These are phyloP conservation scores for Cladophialophora immunda DNA, from an alignment of 2,329 filamentous ascomycete genomes.

Conservation along the genomic window DNA sequence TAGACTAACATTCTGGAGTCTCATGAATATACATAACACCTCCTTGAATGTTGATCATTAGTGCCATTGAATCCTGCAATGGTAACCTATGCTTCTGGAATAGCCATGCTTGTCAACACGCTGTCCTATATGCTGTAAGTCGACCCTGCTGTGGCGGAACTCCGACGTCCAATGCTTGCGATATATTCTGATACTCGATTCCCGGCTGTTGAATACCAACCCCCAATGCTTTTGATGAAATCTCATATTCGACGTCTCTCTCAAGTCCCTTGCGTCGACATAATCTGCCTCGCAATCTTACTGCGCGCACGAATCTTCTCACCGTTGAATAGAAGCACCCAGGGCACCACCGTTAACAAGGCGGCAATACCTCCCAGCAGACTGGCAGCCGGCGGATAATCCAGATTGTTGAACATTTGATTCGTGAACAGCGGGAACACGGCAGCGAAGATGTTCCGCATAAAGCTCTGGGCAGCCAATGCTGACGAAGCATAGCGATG, in stretches of 20 bases:
- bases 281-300: slow-evolving; percentile 70
- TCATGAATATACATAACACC: not conserved
- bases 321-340: slow-evolving; percentile 83
- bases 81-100: not conserved
- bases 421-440: slow-evolving; percentile 80
- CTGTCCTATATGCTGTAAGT: not conserved
- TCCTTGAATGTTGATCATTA: not conserved
- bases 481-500: slow-evolving; percentile 85
- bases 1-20: not conserved
- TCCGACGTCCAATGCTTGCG: not conserved
- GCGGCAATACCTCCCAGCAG: slow-evolving; percentile 76
- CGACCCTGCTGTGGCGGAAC: not conserved
- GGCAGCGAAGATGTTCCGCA: slow-evolving; percentile 83
- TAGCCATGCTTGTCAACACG: not conserved
- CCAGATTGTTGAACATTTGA: slow-evolving; percentile 76
- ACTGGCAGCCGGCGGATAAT: slow-evolving; percentile 74
- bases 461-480: slow-evolving; percentile 84
- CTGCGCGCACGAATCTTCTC: slow-evolving; percentile 77
- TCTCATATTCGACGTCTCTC: not conserved
- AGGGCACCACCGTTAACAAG: slow-evolving; percentile 80
- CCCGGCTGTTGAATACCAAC: not conserved
- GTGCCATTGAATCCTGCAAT: not conserved
- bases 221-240: not conserved
- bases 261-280: slow-evolving; percentile 14
- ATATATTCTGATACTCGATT: not conserved